Base-by-base conservation (phyloP, 345 rosid genomes). In the Euphorbia tirucalli region DNA sequence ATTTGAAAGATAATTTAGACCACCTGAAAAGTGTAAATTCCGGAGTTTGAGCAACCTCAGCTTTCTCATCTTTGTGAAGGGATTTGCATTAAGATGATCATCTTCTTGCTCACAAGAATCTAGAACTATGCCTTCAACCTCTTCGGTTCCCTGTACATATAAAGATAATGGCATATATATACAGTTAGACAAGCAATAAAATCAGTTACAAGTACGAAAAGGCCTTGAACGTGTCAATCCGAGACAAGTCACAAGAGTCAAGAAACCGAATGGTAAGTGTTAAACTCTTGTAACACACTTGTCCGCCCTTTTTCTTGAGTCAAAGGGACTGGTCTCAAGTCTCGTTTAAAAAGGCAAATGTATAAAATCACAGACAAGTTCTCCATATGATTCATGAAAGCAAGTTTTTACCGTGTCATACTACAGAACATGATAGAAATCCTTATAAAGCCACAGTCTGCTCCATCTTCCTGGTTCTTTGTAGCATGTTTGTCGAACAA, bases 381-480 rank as follows among this genome's bases (percentile, higher is more conserved):
- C 52, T 7, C 19, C 1, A 3, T 58, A 3, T 8, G 15, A 28
- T 25, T 1, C 7, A 31, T 15, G 14, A n/a, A 19, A 49, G 6
- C 64, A 60, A 43, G 2, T 49, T 28, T 48, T 24, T 62, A 71
- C 75, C 61, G 49, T 30, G 62, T 71, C 68, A 11, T 61, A 50
- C 9, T 15, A 35, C 35, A 73, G 24, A n/a, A 73, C 64, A 25
- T 55, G 65, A 27, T 27, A 16, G 6, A 65, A 21, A 65, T 65
- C 69, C 69, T 65, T 46, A 3, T 44, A 44, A 11, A 65, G 56
- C 69, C 69, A 69, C 1, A 74, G 21, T 46, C 72, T 67, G 24
- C 72, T 74, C 10, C 72, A 30, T 48, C 68, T 58, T 48, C 77
- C 71, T 6, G 72, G 77, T 56, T 74, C 60, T 41, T 74, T 44